phyloP scores from a whole-genome alignment of 148 eudicot genomes.

The Gaultheria prostrata region DNA sequence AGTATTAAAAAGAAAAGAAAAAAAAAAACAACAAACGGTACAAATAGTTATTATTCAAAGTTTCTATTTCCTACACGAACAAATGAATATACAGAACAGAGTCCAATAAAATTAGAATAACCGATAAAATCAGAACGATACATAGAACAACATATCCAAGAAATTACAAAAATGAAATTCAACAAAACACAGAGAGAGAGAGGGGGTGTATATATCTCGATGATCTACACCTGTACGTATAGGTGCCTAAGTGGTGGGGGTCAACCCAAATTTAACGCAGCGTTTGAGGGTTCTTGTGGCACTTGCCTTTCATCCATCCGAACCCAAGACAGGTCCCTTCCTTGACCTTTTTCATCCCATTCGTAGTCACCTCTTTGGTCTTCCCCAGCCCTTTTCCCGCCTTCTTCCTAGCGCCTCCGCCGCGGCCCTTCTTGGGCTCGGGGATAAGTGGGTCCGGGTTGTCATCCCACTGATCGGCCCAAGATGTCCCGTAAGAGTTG shows the following conservation, averaged over 20 bases:
- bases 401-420: conserved; percentile 45
- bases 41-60: neutral
- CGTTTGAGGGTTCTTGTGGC: conserved; percentile 44
- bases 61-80: neutral
- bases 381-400: conserved; percentile 66
- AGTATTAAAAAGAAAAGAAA: no score
- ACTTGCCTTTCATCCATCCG: conserved; percentile 78
- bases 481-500: conserved; percentile 27
- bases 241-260: neutral
- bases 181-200: neutral
- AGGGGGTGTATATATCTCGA: neutral
- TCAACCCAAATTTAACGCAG: conserved; percentile 12
- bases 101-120: neutral
- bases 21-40: neutral
- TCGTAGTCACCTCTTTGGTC: conserved; percentile 67
- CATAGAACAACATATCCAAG: neutral
- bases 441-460: conserved; percentile 20
- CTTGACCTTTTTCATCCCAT: conserved; percentile 72
- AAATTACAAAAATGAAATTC: neutral
- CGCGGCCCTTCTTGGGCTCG: conserved; percentile 21
- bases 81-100: conserved; percentile 5
- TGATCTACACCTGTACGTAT: neutral
- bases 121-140: no score
- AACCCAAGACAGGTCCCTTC: conserved; percentile 58
- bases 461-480: conserved; percentile 85